Evolutionary conservation across 345 rosid genomes (phyloP), one percentile per base, ranked within the genome.

Genomic region (Eucalyptus brandiana): DNA sequence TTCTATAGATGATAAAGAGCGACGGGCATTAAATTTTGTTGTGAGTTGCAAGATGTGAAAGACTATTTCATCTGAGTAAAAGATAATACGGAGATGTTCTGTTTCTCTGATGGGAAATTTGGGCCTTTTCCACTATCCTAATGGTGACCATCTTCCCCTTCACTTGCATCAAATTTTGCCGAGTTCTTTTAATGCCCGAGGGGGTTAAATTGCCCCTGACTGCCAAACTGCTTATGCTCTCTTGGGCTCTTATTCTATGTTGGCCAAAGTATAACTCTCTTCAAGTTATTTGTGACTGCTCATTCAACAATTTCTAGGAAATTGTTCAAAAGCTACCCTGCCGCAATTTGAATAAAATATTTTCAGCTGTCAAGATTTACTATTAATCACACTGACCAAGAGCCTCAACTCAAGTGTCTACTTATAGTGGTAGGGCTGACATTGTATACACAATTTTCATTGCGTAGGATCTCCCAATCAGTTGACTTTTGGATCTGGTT

Each of bases 11-110:
- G 30, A 44, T 89, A 62, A 87, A 72, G 81, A 72, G 14, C 81
- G 3, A 34, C 0, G 3, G 26, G 2, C 45, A 3, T 18, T 72
- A 34, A 17, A 9, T 72, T 5, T 5, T 69, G 2, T 69, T 17
- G 44, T 12, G 7, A 34, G 80, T 69, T 10, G 21, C 80, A 34
- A 23, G 44, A 69, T 69, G 44, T 2, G 13, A 69, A 69, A 69
- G 26, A 17, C 34, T 69, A 69, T 34, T 69, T 1, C 44, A 69
- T 34, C 7, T 2, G 7, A 69, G 80, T 34, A 32, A 69, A 69
- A 32, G 23, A 32, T 34, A 34, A 34, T 32, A 9, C 4, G 1
- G 42, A 32, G 24, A 4, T 69, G 7, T 69, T 34, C 44, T 9
- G 8, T 69, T 69, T 69, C 80, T 18, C 26, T 69, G 0, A 34